Conservation (phyloP, 345 rosid species). For the Hibiscus mutabilis region DNA sequence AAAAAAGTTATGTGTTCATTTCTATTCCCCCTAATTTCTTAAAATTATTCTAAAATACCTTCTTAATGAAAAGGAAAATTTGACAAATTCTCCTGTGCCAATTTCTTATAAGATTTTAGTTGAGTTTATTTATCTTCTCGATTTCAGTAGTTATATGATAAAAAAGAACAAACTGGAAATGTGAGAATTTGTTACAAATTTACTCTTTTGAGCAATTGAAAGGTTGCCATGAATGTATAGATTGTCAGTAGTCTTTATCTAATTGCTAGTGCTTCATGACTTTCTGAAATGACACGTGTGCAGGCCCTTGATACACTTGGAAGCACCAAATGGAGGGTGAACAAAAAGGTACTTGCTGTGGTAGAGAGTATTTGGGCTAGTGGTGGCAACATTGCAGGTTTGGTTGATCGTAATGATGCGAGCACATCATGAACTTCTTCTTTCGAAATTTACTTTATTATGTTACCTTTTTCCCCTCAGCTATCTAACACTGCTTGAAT, state of each 20-base stretch:
- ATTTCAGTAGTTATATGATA: neutral
- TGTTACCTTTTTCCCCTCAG: neutral
- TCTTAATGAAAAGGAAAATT: too few species aligned
- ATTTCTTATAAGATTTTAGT: neutral
- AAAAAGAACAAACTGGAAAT: neutral
- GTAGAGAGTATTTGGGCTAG: slow-evolving; percentile 82
- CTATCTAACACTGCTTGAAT: neutral
- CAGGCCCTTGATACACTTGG: slow-evolving; percentile 98
- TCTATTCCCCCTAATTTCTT: too few species aligned
- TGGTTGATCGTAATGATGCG: slow-evolving; percentile 84
- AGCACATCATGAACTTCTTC: slow-evolving; percentile 26
- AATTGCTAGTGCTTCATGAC: slow-evolving; percentile 5
- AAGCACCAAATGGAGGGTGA: slow-evolving; percentile 91
- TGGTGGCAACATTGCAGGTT: slow-evolving; percentile 83
- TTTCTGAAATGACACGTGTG: neutral
- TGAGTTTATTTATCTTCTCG: neutral
- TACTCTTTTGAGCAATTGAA: neutral
- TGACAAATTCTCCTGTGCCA: neutral
- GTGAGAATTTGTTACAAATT: neutral
- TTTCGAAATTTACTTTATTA: neutral
- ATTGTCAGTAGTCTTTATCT: neutral
- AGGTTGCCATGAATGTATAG: neutral
- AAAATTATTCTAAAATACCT: too few species aligned
- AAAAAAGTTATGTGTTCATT: neutral
- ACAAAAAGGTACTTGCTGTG: slow-evolving; percentile 61